Base-by-base conservation (phyloP, 2,329 filamentous ascomycete species). In the Aspergillus hiratsukae region DNA sequence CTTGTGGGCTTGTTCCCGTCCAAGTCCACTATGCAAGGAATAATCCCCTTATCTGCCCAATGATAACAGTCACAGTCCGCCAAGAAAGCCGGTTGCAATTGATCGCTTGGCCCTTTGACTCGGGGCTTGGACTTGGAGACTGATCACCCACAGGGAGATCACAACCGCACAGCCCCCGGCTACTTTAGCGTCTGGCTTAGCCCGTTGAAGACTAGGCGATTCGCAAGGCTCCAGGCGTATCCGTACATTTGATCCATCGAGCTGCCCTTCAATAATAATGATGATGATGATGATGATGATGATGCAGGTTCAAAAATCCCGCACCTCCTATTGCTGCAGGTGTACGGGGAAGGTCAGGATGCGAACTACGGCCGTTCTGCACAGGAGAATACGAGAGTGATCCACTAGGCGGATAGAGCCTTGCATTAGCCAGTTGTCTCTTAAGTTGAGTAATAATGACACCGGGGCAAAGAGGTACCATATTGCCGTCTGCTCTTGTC, bases 1-100 rank as follows among this genome's bases (percentile, higher is more conserved):
- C 59, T 61, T 61, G 59, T 61, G 41, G 56, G 17, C 27, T 43
- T 43, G 31, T n/a, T 37, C 14, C 14, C 31, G 14, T 37, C 31
- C 31, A 37, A 17, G 31, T 37, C 31, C 31, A 17, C 31, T 7
- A 17, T n/a, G 5, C 14, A 37, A 7, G 14, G 14, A 37, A 37
- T 37, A 14, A 17, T 7, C 31, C 6, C 6, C 14, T 14, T 3
- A 37, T 37, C 14, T 37, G 14, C 7, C 31, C 31, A 37, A 37
- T 37, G 31, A 37, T 7, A 37, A 17, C 14, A 7, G 31, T 37
- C 14, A 7, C 31, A 37, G 2, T 17, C 0, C 3, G 31, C 31
- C 31, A 37, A 37, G 31, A 17, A 17, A 37, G 31, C 31, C 11
- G 31, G 31, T 35, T 35, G 14, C 31, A 35, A 35, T 17, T 17